Base-by-base conservation (phyloP, 305 asterid genomes). In the Solanum hybrid region DNA sequence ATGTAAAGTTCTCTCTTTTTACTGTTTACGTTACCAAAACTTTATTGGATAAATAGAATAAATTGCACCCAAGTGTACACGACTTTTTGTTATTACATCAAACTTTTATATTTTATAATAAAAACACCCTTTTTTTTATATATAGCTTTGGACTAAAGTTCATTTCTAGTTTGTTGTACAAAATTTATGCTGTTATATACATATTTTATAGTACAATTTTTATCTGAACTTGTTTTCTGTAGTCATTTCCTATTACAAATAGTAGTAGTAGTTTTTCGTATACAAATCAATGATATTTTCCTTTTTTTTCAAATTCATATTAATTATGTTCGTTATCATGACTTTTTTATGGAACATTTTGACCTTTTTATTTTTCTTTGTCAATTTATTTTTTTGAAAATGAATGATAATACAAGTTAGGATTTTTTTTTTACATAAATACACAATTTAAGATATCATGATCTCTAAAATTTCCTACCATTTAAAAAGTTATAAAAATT, bases 171-270 rank as follows among this genome's bases (percentile, higher is more conserved):
- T 41, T 41, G 61, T 41, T 41, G 17, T 13, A 41, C 61, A 41
- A 41, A 41, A 41, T 41, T 41, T 41, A 13, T 41, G 20, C 0
- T 41, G 2, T 39, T 39, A 26, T 39, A 39, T 14, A 41, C 61
- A 41, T 41, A 41, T 45, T 45, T 82, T 20, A 78, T 3, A 36
- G 38, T 36, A 2, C 15, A 14, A 7, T 57, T 57, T 17, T 7
- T 57, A 17, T 57, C 4, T 0, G 24, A 57, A 1, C 70, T 7
- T 20, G 4, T 0, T 20, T 0, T 57, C 4, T 31, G 0, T 6
- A 57, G 70, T 57, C 70, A 17, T 57, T 57, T 57, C 0, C 70
- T 17, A 57, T 57, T 0, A 57, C 70, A 57, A 57, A 0, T 57
- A 57, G 70, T 57, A 57, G 2, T 57, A 57, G 24, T 57, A 17